Conservation (phyloP, 306 rosid species). For the Begonia loranthoides region DNA sequence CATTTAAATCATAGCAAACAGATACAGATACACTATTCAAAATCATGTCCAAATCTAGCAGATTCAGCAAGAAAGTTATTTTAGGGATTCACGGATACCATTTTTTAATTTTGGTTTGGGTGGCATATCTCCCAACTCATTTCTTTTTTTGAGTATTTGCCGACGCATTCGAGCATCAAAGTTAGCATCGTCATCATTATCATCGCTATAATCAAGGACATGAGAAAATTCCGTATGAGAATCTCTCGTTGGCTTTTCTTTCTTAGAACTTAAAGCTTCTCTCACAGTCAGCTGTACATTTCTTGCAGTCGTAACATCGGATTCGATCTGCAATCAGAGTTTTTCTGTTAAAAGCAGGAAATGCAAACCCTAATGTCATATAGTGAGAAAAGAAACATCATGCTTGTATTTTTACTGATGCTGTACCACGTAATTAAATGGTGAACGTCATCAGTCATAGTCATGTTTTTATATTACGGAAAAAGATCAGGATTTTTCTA, state of each 20-base stretch:
- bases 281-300: slow-evolving; percentile 67
- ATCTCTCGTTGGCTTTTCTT: slow-evolving; percentile 47
- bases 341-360: background rate
- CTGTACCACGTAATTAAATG: too few species aligned
- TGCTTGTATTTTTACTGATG: too few species aligned
- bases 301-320: slow-evolving; percentile 36
- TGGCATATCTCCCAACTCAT: slow-evolving; percentile 57
- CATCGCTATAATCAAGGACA: slow-evolving; percentile 34
- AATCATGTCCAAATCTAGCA: too few species aligned
- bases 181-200: slow-evolving; percentile 49
- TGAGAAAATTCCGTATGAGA: slow-evolving; percentile 22
- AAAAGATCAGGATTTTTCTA: background rate
- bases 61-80: too few species aligned
- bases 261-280: slow-evolving; percentile 64
- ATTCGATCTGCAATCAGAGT: slow-evolving; percentile 28
- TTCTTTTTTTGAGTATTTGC: slow-evolving; percentile 66
- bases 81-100: slow-evolving; percentile 21
- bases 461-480: too few species aligned
- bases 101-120: slow-evolving; percentile 39
- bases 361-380: too few species aligned
- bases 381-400: too few species aligned
- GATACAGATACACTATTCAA: too few species aligned
- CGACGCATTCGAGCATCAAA: slow-evolving; percentile 85
- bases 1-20: too few species aligned
- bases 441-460: too few species aligned